A percentile compares a stretch with the other conserved stretches of the same genome.
These are phyloP conservation scores for Coprinopsis sp. DNA, from an alignment of 768 basidiomycete species.

Conservation along the genomic window DNA sequence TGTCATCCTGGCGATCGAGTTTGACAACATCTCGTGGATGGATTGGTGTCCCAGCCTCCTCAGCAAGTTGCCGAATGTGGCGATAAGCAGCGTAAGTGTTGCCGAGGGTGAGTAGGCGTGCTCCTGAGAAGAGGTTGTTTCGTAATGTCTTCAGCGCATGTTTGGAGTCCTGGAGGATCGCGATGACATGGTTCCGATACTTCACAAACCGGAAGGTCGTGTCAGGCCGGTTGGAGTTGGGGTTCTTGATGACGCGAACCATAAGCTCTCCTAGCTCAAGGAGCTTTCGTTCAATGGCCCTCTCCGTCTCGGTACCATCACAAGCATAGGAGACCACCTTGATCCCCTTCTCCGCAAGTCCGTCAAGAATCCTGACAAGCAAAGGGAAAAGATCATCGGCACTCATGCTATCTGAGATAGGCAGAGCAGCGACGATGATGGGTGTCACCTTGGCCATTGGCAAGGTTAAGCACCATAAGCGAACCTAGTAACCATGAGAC, in stretches of 20 bases:
- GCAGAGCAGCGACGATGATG: conserved; percentile 28
- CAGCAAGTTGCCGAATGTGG: conserved; percentile 17
- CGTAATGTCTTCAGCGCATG: conserved; percentile 2
- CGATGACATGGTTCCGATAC: conserved; percentile 13
- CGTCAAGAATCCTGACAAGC: conserved; percentile 17
- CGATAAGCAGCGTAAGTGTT: conserved; percentile 15
- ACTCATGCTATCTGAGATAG: conserved; percentile 20
- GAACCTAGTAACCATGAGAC: conserved; percentile 19
- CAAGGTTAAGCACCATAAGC: conserved; percentile 28
- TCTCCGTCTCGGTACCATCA: conserved; percentile 31
- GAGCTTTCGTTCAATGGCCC: conserved; percentile 20
- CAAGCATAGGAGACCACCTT: conserved; percentile 27
- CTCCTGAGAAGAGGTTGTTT: conserved; percentile 2
- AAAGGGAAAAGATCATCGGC: conserved; percentile 15
- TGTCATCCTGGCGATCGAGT: conserved; percentile 33
- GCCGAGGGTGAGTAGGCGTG: conserved; percentile 17
- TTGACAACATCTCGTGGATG: conserved; percentile 28
- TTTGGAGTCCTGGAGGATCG: conserved; percentile 5
- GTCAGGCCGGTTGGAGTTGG: neutral
- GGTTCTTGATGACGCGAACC: conserved; percentile 6
- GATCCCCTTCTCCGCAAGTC: conserved; percentile 19
- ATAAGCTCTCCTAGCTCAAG: neutral
- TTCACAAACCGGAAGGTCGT: conserved; percentile 10
- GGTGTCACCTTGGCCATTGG: conserved; percentile 29
- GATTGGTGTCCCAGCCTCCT: conserved; percentile 16